Evolutionary conservation across 257 asterid species (phyloP).

Genomic region (Solanum etuberosum): DNA sequence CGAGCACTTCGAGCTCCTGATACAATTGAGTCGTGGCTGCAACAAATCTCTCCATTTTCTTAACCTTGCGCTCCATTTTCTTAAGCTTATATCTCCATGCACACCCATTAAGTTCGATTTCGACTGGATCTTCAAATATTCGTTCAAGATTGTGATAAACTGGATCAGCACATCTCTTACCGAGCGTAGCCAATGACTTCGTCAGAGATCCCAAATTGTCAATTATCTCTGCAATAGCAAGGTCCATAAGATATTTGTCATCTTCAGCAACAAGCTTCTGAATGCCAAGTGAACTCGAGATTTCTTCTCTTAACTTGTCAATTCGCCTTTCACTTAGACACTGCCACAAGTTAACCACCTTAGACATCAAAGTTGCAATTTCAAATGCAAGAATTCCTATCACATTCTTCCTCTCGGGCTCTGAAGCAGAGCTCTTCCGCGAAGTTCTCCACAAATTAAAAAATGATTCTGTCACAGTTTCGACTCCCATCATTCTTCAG

Average conservation of each 20-base stretch:
- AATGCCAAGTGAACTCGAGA: conserved; percentile 48
- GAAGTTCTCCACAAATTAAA: conserved; percentile 67
- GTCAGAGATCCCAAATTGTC: conserved; percentile 44
- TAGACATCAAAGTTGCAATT: conserved; percentile 66
- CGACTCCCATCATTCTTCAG: conserved; percentile 45
- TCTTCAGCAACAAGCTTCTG: conserved; percentile 62
- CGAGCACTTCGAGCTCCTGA: conserved; percentile 72
- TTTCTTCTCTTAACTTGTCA: conserved; percentile 50
- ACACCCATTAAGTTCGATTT: conserved; percentile 42
- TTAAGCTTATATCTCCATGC: conserved; percentile 48
- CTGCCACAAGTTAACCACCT: conserved; percentile 62
- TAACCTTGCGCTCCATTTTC: conserved; percentile 80
- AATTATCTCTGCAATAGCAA: conserved; percentile 56
- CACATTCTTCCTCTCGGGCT: conserved; percentile 37
- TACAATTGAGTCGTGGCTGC: conserved; percentile 55
- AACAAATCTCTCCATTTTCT: conserved; percentile 84
- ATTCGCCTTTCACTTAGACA: conserved; percentile 45
- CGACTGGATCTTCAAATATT: conserved; percentile 34
- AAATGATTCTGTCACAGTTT: conserved; percentile 45
- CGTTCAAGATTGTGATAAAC: conserved; percentile 43
- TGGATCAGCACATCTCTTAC: conserved; percentile 59
- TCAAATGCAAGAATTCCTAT: conserved; percentile 69
- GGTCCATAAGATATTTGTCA: conserved; percentile 50
- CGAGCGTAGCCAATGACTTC: conserved; percentile 43
- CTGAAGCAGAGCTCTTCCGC: conserved; percentile 33